Conservation (phyloP, 306 rosid species). For the Luffa acutangula region DNA sequence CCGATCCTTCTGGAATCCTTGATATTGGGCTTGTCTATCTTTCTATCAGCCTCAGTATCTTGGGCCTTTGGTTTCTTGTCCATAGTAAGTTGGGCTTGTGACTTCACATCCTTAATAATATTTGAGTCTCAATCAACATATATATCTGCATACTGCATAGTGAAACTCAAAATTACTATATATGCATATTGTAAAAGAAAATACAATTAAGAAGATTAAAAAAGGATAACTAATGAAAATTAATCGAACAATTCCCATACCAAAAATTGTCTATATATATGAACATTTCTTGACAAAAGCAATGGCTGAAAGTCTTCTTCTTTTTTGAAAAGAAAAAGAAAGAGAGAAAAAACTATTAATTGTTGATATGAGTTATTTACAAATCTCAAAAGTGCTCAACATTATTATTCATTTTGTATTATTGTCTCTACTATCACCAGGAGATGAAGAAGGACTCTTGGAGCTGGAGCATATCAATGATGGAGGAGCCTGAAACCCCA, state of each 20-base stretch:
- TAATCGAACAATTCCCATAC: neutral
- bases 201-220: too few relatives aligned
- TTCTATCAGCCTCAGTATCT: too few relatives aligned
- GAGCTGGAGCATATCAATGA: constrained; percentile 47
- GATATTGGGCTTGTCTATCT: too few relatives aligned
- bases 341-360: neutral
- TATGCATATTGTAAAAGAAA: too few relatives aligned
- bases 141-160: too few relatives aligned
- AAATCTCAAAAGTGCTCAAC: neutral
- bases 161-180: too few relatives aligned
- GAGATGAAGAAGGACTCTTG: constrained; percentile 55
- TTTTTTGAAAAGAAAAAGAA: neutral
- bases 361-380: neutral
- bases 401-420: constrained; percentile 1
- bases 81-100: too few relatives aligned
- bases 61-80: too few relatives aligned
- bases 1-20: too few relatives aligned
- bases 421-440: constrained; percentile 34
- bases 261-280: neutral
- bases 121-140: too few relatives aligned
- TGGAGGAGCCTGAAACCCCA: constrained; percentile 31
- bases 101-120: too few relatives aligned
- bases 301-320: neutral
- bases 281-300: neutral
- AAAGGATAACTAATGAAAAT: neutral